Evolutionary conservation across 257 asterid species (phyloP).

Genomic region (Nicotiana benthamiana): DNA sequence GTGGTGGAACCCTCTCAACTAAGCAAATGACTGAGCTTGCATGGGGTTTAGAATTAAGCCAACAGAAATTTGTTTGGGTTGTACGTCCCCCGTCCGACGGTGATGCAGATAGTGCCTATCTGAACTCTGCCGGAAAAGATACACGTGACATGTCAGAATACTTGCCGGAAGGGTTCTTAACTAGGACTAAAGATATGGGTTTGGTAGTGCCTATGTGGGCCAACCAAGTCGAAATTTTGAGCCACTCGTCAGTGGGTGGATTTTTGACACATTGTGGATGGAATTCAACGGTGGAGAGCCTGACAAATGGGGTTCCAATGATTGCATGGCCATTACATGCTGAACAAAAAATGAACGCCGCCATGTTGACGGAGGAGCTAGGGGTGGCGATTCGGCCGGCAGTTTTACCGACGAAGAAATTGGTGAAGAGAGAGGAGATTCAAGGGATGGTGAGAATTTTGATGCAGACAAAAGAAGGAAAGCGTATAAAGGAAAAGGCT

Average conservation of each 20-base stretch:
- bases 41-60: constrained; percentile 6
- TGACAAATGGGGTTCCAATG: not conserved
- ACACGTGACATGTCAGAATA: not conserved
- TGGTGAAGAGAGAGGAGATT: not conserved
- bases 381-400: not conserved
- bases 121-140: not conserved
- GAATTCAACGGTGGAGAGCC: not conserved
- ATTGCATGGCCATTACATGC: not conserved
- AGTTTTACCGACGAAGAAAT: not conserved
- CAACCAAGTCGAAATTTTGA: not conserved
- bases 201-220: not conserved
- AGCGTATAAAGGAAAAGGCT: not conserved
- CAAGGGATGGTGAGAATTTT: not conserved
- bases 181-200: not conserved
- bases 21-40: constrained; percentile 11
- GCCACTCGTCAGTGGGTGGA: not conserved
- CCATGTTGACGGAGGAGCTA: not conserved
- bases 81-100: not conserved
- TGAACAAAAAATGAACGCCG: not conserved
- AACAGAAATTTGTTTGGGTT: not conserved
- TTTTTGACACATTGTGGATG: constrained; percentile 3
- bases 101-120: not conserved
- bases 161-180: not conserved
- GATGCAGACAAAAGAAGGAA: not conserved
- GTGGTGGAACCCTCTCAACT: constrained; percentile 1